These are phyloP conservation scores for Apiotrichum mycotoxinovorans DNA, from an alignment of 1,284 basidiomycete species.

Conservation along the genomic window DNA sequence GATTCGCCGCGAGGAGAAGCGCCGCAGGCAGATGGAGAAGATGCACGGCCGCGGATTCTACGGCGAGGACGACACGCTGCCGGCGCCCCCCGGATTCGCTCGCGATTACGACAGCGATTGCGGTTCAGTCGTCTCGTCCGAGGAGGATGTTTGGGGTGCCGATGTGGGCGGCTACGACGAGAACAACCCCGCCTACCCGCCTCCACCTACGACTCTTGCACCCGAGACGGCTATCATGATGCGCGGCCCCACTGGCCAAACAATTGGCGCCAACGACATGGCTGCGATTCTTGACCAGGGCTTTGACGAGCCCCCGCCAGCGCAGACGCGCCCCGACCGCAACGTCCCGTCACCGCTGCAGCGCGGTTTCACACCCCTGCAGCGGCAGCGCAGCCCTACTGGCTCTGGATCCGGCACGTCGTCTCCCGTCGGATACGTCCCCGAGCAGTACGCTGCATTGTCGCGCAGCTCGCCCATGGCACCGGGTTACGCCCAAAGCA, in stretches of 20 bases:
- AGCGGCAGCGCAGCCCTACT: neutral
- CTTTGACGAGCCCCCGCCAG: conserved; percentile 64
- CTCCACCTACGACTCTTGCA: conserved; percentile 71
- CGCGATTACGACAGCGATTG: conserved; percentile 54
- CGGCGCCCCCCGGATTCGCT: conserved; percentile 30
- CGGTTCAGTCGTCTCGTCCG: conserved; percentile 73
- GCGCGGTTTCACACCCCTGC: conserved; percentile 4
- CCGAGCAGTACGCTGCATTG: conserved; percentile 7
- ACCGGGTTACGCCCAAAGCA: conserved; percentile 2
- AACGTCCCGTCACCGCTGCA: conserved; percentile 31
- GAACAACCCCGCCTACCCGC: conserved; percentile 68
- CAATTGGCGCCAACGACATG: conserved; percentile 63
- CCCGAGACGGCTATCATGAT: conserved; percentile 53
- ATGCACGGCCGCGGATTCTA: conserved; percentile 54
- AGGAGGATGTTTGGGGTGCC: conserved; percentile 87
- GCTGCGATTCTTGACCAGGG: conserved; percentile 84
- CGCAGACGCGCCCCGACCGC: conserved; percentile 21
- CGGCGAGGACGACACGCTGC: conserved; percentile 50
- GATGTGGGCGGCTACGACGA: conserved; percentile 71
- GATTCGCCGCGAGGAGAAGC: conserved; percentile 79
- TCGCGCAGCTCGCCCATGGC: neutral
- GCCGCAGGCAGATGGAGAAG: conserved; percentile 73
- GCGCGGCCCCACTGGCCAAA: conserved; percentile 59
- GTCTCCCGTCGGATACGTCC: conserved; percentile 1
- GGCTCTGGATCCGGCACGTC: neutral